Base-by-base conservation (phyloP, 768 basidiomycete species). In the Lentinula lateritia region DNA sequence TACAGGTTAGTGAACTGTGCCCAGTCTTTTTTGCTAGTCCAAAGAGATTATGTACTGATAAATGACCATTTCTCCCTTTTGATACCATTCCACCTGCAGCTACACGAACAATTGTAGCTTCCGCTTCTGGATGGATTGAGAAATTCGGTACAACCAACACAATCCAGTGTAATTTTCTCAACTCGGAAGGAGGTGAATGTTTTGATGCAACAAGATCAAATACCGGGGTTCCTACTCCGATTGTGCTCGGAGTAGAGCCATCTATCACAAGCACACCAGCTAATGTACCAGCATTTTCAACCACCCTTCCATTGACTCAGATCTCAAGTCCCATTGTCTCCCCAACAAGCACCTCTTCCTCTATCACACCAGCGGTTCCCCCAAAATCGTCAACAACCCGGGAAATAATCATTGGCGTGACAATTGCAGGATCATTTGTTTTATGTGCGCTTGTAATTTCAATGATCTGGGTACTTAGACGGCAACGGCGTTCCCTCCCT, bases 101-200 rank as follows among this genome's bases (percentile, higher is more conserved):
- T 8, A 18, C 36, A 12, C 53, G 53, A 39, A 54, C 53, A 6
- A 56, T 56, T 15, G 41, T 56, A 23, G 41, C 41, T 42, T 56
- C 55, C 13, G 55, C 55, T 32, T 56, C 55, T 2, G 55, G 55
- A 56, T 56, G 55, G 55, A n/a, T 56, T 0, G 53, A 55, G 20
- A 39, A 6, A 10, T 41, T 41, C 23, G 38, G 10, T 8, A 12
- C 52, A 3, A 16, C 52, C 35, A 12, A 12, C 16, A 38, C 36
- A 1, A 36, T 52, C 9, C 52, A 52, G 35, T 52, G 52, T 35
- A 34, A 16, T 15, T 52, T 52, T 32, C 1, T 35, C 5, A 35
- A 32, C 28, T 48, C 46, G 10, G 52, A 23, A 10, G 41, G 36
- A 38, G 53, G 53, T 23, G 38, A 18, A 38, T 55, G 53, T 20